These are phyloP conservation scores for Trichosporon faecale DNA, from an alignment of 1,284 basidiomycete species.

Conservation along the genomic window DNA sequence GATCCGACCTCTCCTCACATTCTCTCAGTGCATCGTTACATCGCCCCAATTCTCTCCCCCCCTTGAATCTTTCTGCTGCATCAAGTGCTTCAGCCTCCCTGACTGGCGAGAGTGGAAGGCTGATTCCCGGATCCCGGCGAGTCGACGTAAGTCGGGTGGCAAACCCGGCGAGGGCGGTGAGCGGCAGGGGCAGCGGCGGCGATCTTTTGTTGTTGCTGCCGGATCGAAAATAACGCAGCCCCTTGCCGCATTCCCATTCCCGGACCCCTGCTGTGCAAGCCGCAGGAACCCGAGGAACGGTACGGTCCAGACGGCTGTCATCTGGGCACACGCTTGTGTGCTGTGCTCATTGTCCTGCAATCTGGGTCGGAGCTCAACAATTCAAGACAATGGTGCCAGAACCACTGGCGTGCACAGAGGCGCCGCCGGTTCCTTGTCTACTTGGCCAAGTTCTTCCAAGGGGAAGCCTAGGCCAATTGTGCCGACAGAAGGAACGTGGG, in stretches of 20 bases:
- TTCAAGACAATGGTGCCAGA: not conserved
- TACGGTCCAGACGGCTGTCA: not conserved
- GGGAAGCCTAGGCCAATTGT: not conserved
- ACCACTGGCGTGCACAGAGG: not conserved
- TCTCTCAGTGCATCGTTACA: not conserved
- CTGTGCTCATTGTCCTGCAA: not conserved
- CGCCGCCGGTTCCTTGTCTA: not conserved
- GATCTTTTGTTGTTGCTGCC: not conserved
- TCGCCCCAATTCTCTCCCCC: not conserved
- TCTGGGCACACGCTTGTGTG: too few relatives aligned
- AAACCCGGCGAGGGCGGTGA: not conserved
- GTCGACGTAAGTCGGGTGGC: not conserved
- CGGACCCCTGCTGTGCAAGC: too few relatives aligned
- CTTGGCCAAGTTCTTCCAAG: not conserved
- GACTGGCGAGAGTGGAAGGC: not conserved
- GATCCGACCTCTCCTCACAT: not conserved
- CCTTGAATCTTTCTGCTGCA: not conserved
- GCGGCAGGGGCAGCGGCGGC: too few relatives aligned
- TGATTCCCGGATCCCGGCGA: not conserved
- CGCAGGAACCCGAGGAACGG: not conserved
- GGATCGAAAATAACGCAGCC: not conserved
- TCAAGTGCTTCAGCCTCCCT: not conserved
- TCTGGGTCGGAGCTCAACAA: not conserved
- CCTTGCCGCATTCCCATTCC: too few relatives aligned
- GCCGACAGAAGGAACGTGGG: not conserved